Evolutionary conservation across 2,329 filamentous ascomycete species (phyloP), one percentile per base, ranked within the genome.

Genomic region (Ascochyta rabiei): DNA sequence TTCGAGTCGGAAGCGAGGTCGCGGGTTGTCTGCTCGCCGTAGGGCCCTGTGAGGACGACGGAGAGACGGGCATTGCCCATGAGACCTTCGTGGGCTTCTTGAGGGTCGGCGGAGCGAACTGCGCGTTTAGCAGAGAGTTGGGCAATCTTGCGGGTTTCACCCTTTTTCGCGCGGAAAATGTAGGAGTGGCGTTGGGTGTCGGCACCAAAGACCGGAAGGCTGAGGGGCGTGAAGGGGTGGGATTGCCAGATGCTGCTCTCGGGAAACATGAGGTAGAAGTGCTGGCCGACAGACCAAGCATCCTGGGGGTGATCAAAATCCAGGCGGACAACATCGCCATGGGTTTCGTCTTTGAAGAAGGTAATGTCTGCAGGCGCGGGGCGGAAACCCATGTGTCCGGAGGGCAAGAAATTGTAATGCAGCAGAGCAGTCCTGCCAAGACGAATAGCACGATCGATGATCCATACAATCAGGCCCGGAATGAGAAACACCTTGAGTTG

Each of bases 231-330:
- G 66, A 90, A 89, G 0, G 88, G 88, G 64, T 91, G 88, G 0
- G 85, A 86, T 71, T 91, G 87, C 86, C 87, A 90, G 62, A 90
- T 81, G 62, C 81, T 87, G 28, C 84, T 77, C 56, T 86, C 82
- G 0, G 85, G 79, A 63, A 91, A 90, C 69, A 83, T 88, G 15
- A 90, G 77, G 64, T 85, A 90, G 70, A 89, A 90, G 67, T 91
- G 89, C 71, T 90, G 85, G 9, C 89, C 88, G 12, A 88, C 76
- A 12, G 79, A 75, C 87, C 88, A 91, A 0, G 82, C 70, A 24
- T 81, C 79, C 46, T 88, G 85, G 2, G 79, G 74, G 59, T 89
- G 85, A 1, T 82, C 75, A 55, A 90, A 85, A 48, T 91, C 87
- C 4, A 92, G 75, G 1, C 88, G 81, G 1, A 91, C 76, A 0